phyloP scores from a whole-genome alignment of 306 rosid species.

The Pachyrhizus erosus region DNA sequence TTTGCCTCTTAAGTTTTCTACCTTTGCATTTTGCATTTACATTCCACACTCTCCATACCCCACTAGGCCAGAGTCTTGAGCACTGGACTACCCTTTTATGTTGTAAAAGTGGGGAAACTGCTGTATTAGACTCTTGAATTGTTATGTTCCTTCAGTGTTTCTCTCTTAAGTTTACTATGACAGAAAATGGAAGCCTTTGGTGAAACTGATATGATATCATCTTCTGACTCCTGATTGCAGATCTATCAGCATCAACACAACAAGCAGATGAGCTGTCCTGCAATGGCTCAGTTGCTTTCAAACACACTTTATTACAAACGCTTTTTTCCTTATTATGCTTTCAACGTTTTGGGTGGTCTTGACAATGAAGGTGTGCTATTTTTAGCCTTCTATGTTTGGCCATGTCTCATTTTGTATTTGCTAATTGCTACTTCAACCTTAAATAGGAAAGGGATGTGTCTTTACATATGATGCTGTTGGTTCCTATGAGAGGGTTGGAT shows the following conservation, averaged over 20 bases:
- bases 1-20: not conserved
- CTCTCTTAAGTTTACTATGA: not conserved
- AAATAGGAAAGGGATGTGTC: conserved; percentile 95
- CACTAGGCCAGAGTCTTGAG: not conserved
- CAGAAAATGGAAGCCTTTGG: conserved; percentile 1
- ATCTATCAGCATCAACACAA: conserved; percentile 95
- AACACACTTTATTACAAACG: conserved; percentile 97
- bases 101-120: not conserved
- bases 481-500: conserved; percentile 98
- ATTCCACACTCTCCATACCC: not conserved
- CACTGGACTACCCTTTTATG: not conserved
- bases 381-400: conserved; percentile 32
- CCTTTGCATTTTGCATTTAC: not conserved
- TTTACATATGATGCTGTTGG: conserved; percentile 99
- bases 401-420: conserved; percentile 21
- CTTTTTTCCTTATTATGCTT: conserved; percentile 94
- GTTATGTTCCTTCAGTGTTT: not conserved
- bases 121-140: not conserved
- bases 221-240: conserved; percentile 51
- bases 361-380: conserved; percentile 81
- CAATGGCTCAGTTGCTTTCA: conserved; percentile 94
- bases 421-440: conserved; percentile 32
- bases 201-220: conserved; percentile 14
- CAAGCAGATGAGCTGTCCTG: conserved; percentile 99
- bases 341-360: conserved; percentile 96